A percentile compares a stretch with the other conserved stretches of the same genome.
Conservation (phyloP, 148 eudicot species). For the Rheum nobile region DNA sequence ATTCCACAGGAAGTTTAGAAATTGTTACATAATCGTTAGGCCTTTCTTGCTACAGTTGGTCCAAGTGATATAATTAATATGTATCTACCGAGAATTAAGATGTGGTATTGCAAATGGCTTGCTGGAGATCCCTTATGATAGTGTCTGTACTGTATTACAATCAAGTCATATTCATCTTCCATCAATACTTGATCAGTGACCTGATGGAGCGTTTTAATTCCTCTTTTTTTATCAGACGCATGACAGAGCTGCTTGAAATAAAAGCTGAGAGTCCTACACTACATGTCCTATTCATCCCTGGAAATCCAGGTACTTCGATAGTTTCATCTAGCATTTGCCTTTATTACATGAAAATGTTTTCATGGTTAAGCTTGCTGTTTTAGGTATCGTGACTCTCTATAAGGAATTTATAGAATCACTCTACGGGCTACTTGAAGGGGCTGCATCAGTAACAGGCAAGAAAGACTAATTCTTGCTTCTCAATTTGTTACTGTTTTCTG, state of each 20-base stretch:
- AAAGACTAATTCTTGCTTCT: conserved; percentile 4
- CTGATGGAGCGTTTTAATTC: neutral
- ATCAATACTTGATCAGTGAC: conserved; percentile 1
- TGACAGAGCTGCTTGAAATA: conserved; percentile 69
- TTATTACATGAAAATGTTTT: neutral
- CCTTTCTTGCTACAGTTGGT: neutral
- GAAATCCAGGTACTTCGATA: conserved; percentile 65
- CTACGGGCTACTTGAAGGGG: conserved; percentile 58
- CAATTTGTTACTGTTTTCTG: neutral
- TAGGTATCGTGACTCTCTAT: conserved; percentile 72
- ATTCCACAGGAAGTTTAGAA: neutral
- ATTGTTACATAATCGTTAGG: neutral
- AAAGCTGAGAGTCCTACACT: conserved; percentile 40
- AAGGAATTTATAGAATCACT: conserved; percentile 71
- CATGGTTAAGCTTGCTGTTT: neutral
- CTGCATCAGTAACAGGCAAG: conserved; percentile 82
- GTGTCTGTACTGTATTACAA: no score
- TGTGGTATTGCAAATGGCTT: neutral
- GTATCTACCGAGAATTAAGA: neutral
- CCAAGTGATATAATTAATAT: neutral
- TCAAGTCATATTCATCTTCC: neutral
- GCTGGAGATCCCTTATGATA: neutral
- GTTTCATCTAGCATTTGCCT: neutral
- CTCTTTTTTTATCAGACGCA: conserved; percentile 27
- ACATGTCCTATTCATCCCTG: conserved; percentile 71